phyloP scores from a whole-genome alignment of 78 protist species.

The Dictyostelium intermedium region DNA sequence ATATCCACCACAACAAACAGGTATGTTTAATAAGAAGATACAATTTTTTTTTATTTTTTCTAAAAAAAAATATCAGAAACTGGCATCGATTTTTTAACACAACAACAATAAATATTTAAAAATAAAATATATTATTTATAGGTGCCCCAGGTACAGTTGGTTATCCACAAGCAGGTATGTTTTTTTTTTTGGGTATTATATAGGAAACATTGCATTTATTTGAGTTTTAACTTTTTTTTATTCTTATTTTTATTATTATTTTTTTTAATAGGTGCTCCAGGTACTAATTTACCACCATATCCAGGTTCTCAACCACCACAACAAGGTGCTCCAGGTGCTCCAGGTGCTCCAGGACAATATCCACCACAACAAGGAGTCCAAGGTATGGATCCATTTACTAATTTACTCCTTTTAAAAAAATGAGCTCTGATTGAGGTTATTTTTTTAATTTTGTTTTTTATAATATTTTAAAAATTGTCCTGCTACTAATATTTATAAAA shows the following conservation, averaged over 20 bases:
- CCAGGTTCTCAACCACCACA: conserved; percentile 61
- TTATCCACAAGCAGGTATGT: conserved; percentile 24
- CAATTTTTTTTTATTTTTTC: no score
- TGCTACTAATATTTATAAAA: no score
- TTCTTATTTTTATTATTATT: no score
- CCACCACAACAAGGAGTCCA: conserved; percentile 34
- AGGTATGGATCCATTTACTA: conserved; percentile 65
- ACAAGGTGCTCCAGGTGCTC: conserved; percentile 62
- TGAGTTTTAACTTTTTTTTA: no score
- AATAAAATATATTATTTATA: no score
- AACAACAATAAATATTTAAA: no score
- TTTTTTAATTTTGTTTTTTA: no score
- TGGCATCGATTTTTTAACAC: background rate
- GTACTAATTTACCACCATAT: background rate
- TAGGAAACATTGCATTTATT: no score
- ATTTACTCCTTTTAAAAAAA: no score
- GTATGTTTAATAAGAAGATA: background rate
- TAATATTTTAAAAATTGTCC: no score
- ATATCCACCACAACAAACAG: conserved; percentile 18
- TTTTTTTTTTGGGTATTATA: no score
- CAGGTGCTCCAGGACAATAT: conserved; percentile 12
- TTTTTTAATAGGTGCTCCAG: background rate
- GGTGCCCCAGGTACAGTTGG: background rate
- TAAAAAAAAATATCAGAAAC: background rate
- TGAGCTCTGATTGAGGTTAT: no score